A percentile compares a stretch with the other conserved stretches of the same genome.
Evolutionary conservation across 306 rosid species (phyloP).

Genomic region (Adenanthera pavonina): DNA sequence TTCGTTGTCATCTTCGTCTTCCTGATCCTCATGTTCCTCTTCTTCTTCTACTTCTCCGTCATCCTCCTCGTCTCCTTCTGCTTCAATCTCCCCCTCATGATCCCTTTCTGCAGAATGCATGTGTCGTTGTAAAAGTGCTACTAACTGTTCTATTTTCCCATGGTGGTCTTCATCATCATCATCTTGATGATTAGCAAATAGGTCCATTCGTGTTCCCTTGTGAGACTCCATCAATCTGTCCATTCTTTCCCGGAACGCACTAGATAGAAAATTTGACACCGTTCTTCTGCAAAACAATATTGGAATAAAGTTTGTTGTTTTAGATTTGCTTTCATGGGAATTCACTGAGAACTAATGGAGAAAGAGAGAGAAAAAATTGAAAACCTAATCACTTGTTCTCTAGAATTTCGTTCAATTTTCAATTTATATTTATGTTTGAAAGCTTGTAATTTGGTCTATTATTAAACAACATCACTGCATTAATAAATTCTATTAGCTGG

Average conservation of each 20-base stretch:
- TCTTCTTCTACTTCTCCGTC: neutral
- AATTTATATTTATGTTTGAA: too few species aligned
- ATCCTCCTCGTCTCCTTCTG: neutral
- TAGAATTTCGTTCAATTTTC: too few species aligned
- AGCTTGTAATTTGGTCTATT: too few species aligned
- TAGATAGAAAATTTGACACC: constrained; percentile 72
- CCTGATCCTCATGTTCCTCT: neutral
- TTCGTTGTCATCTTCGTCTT: constrained; percentile 4
- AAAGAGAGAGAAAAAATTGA: too few species aligned
- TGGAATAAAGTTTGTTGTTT: too few species aligned
- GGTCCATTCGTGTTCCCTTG: constrained; percentile 48
- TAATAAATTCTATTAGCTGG: too few species aligned
- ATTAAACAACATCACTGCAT: too few species aligned
- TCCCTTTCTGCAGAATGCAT: constrained; percentile 24
- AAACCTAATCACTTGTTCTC: too few species aligned
- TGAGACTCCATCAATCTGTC: constrained; percentile 73
- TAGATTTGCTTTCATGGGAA: too few species aligned
- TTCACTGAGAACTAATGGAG: too few species aligned
- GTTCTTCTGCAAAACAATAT: constrained; percentile 57
- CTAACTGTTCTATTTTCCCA: constrained; percentile 36
- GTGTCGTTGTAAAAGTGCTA: constrained; percentile 40
- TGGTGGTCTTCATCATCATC: constrained; percentile 38
- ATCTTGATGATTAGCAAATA: constrained; percentile 34
- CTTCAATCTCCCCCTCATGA: constrained; percentile 34
- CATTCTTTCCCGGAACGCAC: constrained; percentile 73